Evolutionary conservation across 768 basidiomycete genomes (phyloP), one percentile per base, ranked within the genome.

Genomic region (Termitomyces sp.): DNA sequence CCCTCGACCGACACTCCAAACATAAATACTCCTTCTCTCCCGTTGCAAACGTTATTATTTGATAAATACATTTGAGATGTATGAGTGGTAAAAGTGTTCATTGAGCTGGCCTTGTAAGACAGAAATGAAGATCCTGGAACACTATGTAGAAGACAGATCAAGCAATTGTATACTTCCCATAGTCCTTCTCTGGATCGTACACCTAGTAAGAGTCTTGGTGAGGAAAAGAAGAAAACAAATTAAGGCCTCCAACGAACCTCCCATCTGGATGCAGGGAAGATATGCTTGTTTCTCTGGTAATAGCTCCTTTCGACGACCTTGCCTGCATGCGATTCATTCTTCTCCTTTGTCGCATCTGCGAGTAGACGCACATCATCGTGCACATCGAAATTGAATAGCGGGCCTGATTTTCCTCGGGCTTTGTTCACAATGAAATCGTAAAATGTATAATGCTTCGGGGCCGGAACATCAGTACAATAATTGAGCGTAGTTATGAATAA

Each of bases 381-480:
- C 6, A 98, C 97, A 72, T 99, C 97, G 68, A 99, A 99, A 72
- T 91, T 97, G 77, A 99, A 99, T 55, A 99, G 74, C 5, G 97
- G 97, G 0, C 97, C 97, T 0, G 95, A 97, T 73, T 99, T 99
- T 27, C 97, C 97, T 24, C 97, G 87, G 8, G 95, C 95, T 74
- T 97, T 98, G 80, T 98, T 98, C 65, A 98, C 79, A 63, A 99
- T 97, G 64, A 99, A 98, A 73, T 95, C 92, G 71, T 98, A 98
- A 71, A 99, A 99, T 1, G 95, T 97, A 73, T 98, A 85, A 70
- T 98, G 96, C 93, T 98, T 65, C n/a, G 27, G 22, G 44, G 30
- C 9, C 10, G 50, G 36, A 56, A 49, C 14, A 53, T 53, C 55
- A 36, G 22, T 26, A 58, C 55, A 8, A 57, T 37, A 52, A 44